Percentiles rank a stretch among this genome's conserved stretches.
These are phyloP conservation scores for Daldinia caldariorum DNA, from an alignment of 495 filamentous ascomycete species.

Conservation along the genomic window DNA sequence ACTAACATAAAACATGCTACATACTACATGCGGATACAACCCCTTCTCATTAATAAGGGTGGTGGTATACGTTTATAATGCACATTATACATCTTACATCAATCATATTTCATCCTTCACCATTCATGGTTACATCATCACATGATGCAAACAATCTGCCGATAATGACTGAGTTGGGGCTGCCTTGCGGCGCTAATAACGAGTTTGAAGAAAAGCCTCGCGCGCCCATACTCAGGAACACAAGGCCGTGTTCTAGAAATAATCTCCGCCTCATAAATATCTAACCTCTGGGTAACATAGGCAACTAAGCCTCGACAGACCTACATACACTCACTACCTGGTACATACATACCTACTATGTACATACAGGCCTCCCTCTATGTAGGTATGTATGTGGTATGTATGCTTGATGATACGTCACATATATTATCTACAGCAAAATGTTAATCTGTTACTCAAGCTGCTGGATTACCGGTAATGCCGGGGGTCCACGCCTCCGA, in stretches of 20 bases:
- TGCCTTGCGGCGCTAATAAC: conserved; percentile 1
- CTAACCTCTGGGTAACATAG: not conserved
- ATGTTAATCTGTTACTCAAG: conserved; percentile 26
- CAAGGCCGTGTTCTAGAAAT: conserved; percentile 34
- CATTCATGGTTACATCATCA: conserved; percentile 24
- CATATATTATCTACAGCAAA: conserved; percentile 9
- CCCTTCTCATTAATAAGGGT: not conserved
- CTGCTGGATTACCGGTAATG: conserved; percentile 19
- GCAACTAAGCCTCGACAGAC: not conserved
- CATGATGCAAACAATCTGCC: conserved; percentile 36
- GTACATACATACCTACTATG: not conserved
- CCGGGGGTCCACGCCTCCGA: conserved; percentile 35
- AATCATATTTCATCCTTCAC: no score
- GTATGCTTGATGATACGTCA: conserved; percentile 27
- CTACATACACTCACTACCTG: not conserved
- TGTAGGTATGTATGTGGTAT: not conserved
- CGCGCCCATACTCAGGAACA: conserved; percentile 6
- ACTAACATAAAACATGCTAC: not conserved
- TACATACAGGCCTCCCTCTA: not conserved
- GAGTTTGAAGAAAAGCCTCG: conserved; percentile 18
- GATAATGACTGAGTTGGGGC: conserved; percentile 23
- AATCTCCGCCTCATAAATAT: conserved; percentile 24
- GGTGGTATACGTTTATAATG: not conserved
- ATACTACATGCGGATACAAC: no score
- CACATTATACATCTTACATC: no score